phyloP scores from a whole-genome alignment of 148 eudicot species.

The Chenopodium berlandieri region DNA sequence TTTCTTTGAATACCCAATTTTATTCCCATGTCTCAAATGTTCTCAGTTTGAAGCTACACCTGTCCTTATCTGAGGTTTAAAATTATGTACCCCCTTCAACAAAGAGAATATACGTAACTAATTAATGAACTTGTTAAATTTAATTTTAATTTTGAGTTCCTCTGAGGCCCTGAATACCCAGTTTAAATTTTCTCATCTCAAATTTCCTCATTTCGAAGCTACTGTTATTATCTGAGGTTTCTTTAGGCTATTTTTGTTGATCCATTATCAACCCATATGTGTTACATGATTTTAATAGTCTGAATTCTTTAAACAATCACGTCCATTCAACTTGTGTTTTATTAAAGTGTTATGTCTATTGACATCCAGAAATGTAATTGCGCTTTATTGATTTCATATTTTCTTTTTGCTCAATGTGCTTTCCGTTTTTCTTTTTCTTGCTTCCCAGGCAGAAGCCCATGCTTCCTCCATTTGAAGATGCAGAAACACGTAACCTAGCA shows the following conservation, averaged over 20 bases:
- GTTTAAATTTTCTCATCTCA: neutral
- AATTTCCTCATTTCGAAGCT: neutral
- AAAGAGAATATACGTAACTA: neutral
- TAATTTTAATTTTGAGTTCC: neutral
- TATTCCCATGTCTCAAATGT: no score
- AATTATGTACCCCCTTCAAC: neutral
- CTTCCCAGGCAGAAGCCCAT: constrained; percentile 78
- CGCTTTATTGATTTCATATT: neutral
- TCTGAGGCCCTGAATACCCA: neutral
- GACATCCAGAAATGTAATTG: neutral
- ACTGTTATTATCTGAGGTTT: neutral
- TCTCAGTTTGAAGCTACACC: no score
- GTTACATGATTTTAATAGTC: neutral
- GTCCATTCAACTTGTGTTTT: neutral
- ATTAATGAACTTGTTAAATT: neutral
- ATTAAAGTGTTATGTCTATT: neutral
- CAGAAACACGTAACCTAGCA: constrained; percentile 82
- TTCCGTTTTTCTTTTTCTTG: constrained; percentile 12
- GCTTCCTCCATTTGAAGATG: constrained; percentile 92
- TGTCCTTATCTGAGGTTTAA: neutral
- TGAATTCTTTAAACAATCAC: neutral
- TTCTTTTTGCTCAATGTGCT: neutral
- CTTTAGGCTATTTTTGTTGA: neutral
- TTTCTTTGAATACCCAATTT: no score
- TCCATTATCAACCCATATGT: neutral